Percentiles rank a stretch among this genome's conserved stretches.
phyloP scores from a whole-genome alignment of 352 stramenopile genomes.

The Paralagenidium karlingii region DNA sequence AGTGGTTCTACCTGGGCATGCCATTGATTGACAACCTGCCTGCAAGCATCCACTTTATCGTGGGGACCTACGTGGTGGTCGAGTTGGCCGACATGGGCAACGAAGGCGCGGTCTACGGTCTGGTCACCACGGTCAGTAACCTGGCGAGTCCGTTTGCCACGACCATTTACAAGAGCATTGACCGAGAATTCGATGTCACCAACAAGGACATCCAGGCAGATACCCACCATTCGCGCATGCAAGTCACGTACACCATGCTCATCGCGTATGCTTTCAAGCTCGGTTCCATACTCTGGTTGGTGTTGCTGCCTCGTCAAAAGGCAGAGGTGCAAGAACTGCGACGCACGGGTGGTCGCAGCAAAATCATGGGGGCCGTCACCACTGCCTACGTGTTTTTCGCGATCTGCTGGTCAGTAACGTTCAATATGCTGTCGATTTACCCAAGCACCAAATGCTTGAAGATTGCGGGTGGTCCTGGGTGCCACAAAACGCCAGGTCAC shows the following conservation, averaged over 20 bases:
- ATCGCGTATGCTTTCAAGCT: conserved; percentile 36
- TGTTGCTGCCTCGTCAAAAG: conserved; percentile 38
- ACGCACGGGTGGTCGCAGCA: conserved; percentile 8
- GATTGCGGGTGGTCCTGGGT: conserved; percentile 29
- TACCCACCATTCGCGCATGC: conserved; percentile 14
- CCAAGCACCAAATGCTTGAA: conserved; percentile 43
- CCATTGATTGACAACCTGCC: conserved; percentile 33
- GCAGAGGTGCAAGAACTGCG: conserved; percentile 26
- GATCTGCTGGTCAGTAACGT: conserved; percentile 3
- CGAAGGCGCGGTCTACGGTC: conserved; percentile 37
- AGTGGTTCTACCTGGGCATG: conserved; percentile 49
- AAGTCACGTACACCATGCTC: conserved; percentile 22
- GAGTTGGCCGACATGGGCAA: conserved; percentile 39
- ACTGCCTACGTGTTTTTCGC: conserved; percentile 3
- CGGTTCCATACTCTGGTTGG: conserved; percentile 22
- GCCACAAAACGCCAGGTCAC: too few species aligned
- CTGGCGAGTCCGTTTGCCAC: conserved; percentile 25
- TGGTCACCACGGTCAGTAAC: conserved; percentile 38
- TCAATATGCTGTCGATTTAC: conserved; percentile 41
- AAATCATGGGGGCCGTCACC: conserved; percentile 1
- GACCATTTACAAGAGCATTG: conserved; percentile 25
- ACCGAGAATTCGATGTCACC: conserved; percentile 18
- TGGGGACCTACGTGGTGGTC: conserved; percentile 40
- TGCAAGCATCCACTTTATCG: conserved; percentile 28
- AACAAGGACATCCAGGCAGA: conserved; percentile 21